phyloP scores from a whole-genome alignment of 1,284 basidiomycete genomes.

The Filobasidium uniguttulatum region DNA sequence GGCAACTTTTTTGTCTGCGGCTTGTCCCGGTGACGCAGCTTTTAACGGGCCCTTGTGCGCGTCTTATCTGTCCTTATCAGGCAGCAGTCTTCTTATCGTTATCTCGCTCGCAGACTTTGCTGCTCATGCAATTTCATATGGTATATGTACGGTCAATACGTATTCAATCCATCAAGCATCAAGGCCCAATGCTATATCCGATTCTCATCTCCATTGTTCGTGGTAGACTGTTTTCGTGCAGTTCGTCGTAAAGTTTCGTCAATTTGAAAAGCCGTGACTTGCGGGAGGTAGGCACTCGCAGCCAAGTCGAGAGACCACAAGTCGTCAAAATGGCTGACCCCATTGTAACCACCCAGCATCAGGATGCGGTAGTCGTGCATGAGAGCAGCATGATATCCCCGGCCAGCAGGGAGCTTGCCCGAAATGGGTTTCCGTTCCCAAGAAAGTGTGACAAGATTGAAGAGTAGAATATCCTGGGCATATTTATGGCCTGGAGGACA shows the following conservation, averaged over 20 bases:
- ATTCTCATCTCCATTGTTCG: no score
- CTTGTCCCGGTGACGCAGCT: no score
- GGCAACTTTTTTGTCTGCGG: no score
- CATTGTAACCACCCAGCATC: conserved; percentile 79
- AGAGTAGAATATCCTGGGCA: conserved; percentile 61
- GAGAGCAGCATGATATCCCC: conserved; percentile 67
- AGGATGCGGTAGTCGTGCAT: conserved; percentile 72
- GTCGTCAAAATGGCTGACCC: conserved; percentile 65
- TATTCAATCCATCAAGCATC: no score
- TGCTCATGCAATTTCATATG: no score
- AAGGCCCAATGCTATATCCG: no score
- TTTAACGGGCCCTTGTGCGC: no score
- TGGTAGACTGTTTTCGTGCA: no score
- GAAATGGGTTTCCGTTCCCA: conserved; percentile 50
- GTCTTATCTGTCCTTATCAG: no score
- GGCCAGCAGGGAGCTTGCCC: conserved; percentile 52
- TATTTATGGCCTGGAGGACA: conserved; percentile 47
- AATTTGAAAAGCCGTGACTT: conserved; percentile 42
- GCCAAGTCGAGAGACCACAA: conserved; percentile 72
- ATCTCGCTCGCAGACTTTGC: no score
- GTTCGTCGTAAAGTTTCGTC: neutral
- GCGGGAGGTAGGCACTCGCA: conserved; percentile 77
- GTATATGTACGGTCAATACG: no score
- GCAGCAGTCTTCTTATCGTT: no score
- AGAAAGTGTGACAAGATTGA: conserved; percentile 63